These are phyloP conservation scores for Euphrasia arctica DNA, from an alignment of 305 asterid genomes.

Conservation along the genomic window DNA sequence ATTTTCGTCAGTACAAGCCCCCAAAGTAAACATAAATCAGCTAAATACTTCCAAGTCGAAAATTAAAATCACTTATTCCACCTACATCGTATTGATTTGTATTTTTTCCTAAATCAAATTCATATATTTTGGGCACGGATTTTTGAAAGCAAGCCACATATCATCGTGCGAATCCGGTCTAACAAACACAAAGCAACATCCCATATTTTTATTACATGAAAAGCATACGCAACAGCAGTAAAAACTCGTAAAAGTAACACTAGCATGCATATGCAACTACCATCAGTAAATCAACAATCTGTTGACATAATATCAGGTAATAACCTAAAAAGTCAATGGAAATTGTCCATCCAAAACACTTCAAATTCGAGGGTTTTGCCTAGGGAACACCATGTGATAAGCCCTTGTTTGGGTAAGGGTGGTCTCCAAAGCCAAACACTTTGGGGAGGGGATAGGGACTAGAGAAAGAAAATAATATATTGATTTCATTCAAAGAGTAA, in stretches of 20 bases:
- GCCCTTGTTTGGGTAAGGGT: neutral
- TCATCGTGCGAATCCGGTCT: constrained; percentile 8
- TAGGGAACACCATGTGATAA: constrained; percentile 11
- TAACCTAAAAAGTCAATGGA: neutral
- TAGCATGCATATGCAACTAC: constrained; percentile 12
- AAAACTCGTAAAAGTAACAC: constrained; percentile 1
- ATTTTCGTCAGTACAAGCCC: neutral
- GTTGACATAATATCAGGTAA: neutral
- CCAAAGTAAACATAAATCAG: constrained; percentile 5
- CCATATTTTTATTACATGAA: constrained; percentile 3
- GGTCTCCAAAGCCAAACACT: too few relatives aligned
- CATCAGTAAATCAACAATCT: neutral
- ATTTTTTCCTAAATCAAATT: too few relatives aligned
- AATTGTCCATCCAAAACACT: constrained; percentile 1
- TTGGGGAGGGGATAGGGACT: too few relatives aligned
- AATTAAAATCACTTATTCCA: neutral
- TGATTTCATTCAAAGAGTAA: too few relatives aligned
- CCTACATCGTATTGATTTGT: too few relatives aligned
- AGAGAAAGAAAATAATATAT: too few relatives aligned
- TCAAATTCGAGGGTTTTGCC: neutral
- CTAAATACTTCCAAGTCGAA: constrained; percentile 15
- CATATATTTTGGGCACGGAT: too few relatives aligned
- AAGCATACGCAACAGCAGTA: constrained; percentile 5
- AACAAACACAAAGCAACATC: constrained; percentile 11
- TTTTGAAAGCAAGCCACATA: constrained; percentile 7